A percentile compares a stretch with the other conserved stretches of the same genome.
Evolutionary conservation across 768 basidiomycete species (phyloP).

Genomic region (Porphyrellus cyaneotinctus): DNA sequence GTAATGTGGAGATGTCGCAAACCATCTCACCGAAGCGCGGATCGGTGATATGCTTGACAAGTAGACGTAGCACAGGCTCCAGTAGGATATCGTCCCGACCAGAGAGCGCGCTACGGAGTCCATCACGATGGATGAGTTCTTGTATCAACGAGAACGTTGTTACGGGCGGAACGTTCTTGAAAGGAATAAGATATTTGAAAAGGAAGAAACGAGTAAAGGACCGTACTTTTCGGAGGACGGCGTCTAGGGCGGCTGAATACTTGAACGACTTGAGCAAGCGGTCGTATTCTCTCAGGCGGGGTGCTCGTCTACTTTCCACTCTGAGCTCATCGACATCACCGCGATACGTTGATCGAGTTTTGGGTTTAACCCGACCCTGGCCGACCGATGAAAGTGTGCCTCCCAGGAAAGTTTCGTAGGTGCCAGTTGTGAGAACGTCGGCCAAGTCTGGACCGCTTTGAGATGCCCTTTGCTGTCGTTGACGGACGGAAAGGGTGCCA

Average conservation of each 20-base stretch:
- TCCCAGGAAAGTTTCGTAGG: conserved; percentile 66
- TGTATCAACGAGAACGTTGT: conserved; percentile 88
- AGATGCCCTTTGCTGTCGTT: conserved; percentile 74
- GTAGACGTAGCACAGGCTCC: conserved; percentile 83
- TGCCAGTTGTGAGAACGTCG: conserved; percentile 44
- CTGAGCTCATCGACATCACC: conserved; percentile 73
- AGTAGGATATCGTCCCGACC: conserved; percentile 92
- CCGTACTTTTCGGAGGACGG: conserved; percentile 77
- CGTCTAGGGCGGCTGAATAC: conserved; percentile 91
- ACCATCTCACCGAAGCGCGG: conserved; percentile 91
- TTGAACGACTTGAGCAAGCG: conserved; percentile 86
- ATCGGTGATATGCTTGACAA: conserved; percentile 82
- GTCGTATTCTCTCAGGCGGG: conserved; percentile 83
- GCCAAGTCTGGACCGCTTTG: conserved; percentile 42
- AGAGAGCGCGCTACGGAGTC: conserved; percentile 76
- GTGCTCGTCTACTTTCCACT: conserved; percentile 67
- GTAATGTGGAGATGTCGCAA: conserved; percentile 70
- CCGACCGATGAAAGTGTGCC: conserved; percentile 52
- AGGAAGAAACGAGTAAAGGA: not conserved
- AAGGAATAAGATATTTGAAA: not conserved
- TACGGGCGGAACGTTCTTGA: conserved; percentile 77
- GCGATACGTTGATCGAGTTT: conserved; percentile 44
- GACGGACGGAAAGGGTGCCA: conserved; percentile 94
- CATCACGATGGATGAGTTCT: conserved; percentile 91
- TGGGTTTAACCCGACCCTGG: conserved; percentile 48